Evolutionary conservation across 306 rosid species (phyloP).

Genomic region (Prunus fruticosa): DNA sequence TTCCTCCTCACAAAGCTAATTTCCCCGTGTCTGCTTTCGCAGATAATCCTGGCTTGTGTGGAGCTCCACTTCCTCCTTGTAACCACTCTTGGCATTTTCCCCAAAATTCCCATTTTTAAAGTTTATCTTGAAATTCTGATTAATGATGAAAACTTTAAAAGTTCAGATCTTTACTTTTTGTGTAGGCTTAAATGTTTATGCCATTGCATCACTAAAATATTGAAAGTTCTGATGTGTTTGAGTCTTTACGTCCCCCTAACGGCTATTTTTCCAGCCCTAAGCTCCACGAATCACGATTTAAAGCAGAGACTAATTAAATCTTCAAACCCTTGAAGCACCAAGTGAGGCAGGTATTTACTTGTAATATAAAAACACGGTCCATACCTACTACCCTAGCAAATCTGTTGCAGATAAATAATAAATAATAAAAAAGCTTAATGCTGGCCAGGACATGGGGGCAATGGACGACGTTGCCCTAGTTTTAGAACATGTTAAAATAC

Average conservation of each 20-base stretch:
- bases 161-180: conserved; percentile 1
- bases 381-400: neutral
- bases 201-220: neutral
- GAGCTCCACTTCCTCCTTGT: conserved; percentile 58
- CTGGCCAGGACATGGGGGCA: neutral
- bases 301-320: neutral
- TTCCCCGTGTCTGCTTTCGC: conserved; percentile 43
- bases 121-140: neutral
- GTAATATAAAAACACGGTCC: neutral
- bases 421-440: neutral
- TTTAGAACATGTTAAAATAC: neutral
- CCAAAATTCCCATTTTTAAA: neutral
- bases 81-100: conserved; percentile 26
- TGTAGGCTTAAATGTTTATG: neutral
- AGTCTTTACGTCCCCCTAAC: neutral
- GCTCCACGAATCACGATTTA: neutral
- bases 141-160: neutral
- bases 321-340: neutral
- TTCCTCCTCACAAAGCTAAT: conserved; percentile 39
- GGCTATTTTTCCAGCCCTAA: neutral
- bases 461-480: neutral
- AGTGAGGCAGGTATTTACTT: neutral
- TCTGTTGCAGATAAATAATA: neutral
- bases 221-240: neutral
- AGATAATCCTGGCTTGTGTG: conserved; percentile 55